These are phyloP conservation scores for Evansstolkia leycettana DNA, from an alignment of 495 filamentous ascomycete species.

Conservation along the genomic window DNA sequence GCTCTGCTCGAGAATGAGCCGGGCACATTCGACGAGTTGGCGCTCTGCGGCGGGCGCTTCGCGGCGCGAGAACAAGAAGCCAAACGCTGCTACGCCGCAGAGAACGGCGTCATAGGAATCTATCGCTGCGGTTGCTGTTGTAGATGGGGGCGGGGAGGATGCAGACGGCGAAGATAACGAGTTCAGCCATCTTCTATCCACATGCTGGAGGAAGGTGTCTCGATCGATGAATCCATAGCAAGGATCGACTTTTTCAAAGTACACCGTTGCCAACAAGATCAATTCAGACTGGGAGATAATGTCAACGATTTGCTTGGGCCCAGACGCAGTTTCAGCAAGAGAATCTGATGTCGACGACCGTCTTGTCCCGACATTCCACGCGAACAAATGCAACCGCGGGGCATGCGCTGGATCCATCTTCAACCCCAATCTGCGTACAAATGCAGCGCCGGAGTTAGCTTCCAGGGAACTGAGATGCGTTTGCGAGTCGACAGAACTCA, in stretches of 20 bases:
- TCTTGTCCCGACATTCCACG: constrained; percentile 38
- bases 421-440: constrained; percentile 35
- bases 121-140: background rate
- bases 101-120: constrained; percentile 28
- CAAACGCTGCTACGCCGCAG: constrained; percentile 37
- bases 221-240: constrained; percentile 37
- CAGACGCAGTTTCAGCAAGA: background rate
- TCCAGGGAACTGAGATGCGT: constrained; percentile 21
- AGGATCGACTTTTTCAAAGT: constrained; percentile 34
- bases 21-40: constrained; percentile 28
- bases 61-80: constrained; percentile 28
- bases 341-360: constrained; percentile 9
- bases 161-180: background rate
- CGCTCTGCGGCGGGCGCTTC: constrained; percentile 19
- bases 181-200: constrained; percentile 21
- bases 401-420: constrained; percentile 35
- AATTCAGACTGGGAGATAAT: constrained; percentile 24
- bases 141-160: background rate
- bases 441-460: constrained; percentile 39
- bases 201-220: constrained; percentile 12
- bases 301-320: constrained; percentile 13
- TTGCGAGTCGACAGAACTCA: constrained; percentile 9
- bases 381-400: constrained; percentile 38
- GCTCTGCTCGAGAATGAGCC: constrained; percentile 29
- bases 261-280: constrained; percentile 23